Conservation (phyloP, 768 basidiomycete species). For the Chlorophyllum brunneum region DNA sequence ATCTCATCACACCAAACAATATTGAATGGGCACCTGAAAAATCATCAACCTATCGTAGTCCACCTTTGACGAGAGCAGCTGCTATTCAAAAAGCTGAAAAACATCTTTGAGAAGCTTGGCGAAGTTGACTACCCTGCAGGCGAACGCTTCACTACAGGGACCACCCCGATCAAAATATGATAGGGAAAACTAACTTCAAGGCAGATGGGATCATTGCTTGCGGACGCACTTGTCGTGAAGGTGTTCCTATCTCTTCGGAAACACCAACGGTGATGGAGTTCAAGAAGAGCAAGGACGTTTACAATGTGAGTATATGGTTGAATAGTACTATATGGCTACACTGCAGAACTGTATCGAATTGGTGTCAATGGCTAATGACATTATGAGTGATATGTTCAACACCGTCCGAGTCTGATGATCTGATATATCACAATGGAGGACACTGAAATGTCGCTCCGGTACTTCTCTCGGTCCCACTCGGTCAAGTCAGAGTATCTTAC, state of each 20-base stretch:
- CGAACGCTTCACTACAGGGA: not conserved
- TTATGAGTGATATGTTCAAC: not conserved
- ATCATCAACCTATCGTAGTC: not conserved
- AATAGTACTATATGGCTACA: not conserved
- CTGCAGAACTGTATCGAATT: not conserved
- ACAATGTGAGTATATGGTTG: not conserved
- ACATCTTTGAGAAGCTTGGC: too few species aligned
- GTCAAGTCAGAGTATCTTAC: not conserved
- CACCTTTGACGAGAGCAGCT: too few species aligned
- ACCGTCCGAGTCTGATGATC: not conserved
- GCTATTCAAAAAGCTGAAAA: too few species aligned
- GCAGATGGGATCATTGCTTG: not conserved
- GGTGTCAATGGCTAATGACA: not conserved
- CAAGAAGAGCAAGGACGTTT: not conserved
- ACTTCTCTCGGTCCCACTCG: constrained; percentile 13
- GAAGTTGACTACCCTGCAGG: too few species aligned
- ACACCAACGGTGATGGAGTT: not conserved
- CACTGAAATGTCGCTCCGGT: constrained; percentile 3
- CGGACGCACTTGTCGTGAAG: not conserved
- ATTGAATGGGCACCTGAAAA: too few species aligned
- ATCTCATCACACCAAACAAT: too few species aligned
- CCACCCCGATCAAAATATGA: not conserved
- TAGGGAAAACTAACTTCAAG: not conserved
- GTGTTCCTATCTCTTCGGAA: not conserved
- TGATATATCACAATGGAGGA: constrained; percentile 10